Conservation (phyloP, 495 filamentous ascomycete genomes). For the Penicillium coprophilum region DNA sequence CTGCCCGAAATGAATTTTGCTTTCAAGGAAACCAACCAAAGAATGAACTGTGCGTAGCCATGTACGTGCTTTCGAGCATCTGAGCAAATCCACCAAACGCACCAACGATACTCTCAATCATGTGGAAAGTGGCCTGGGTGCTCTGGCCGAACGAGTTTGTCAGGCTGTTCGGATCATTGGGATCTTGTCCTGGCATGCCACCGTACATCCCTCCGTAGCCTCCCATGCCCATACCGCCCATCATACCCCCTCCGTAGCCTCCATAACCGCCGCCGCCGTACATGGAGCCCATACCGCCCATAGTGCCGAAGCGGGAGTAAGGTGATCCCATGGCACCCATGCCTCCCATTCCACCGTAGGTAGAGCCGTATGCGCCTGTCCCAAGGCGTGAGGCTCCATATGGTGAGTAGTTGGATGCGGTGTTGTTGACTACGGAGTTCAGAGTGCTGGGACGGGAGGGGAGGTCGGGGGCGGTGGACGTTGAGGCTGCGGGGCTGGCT, state of each 20-base stretch:
- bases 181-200: conserved; percentile 58
- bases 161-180: conserved; percentile 89
- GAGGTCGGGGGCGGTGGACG: conserved; percentile 63
- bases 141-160: conserved; percentile 86
- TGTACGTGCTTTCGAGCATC: conserved; percentile 99
- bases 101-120: conserved; percentile 98
- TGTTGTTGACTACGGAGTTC: conserved; percentile 75
- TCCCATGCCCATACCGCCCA: conserved; percentile 39
- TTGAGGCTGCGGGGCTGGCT: conserved; percentile 44
- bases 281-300: conserved; percentile 54
- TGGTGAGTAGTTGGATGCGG: conserved; percentile 77
- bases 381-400: conserved; percentile 65
- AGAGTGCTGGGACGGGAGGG: conserved; percentile 77
- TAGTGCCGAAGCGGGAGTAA: conserved; percentile 65
- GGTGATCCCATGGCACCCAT: conserved; percentile 45
- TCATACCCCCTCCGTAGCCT: conserved; percentile 59
- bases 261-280: conserved; percentile 60
- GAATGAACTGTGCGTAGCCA: conserved; percentile 99
- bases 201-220: conserved; percentile 59
- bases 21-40: conserved; percentile 61
- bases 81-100: conserved; percentile 95
- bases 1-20: not conserved
- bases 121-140: conserved; percentile 97
- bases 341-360: conserved; percentile 42
- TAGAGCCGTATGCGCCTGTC: conserved; percentile 45